phyloP scores from a whole-genome alignment of 2,329 filamentous ascomycete genomes.

The Xylariaceae sp. region DNA sequence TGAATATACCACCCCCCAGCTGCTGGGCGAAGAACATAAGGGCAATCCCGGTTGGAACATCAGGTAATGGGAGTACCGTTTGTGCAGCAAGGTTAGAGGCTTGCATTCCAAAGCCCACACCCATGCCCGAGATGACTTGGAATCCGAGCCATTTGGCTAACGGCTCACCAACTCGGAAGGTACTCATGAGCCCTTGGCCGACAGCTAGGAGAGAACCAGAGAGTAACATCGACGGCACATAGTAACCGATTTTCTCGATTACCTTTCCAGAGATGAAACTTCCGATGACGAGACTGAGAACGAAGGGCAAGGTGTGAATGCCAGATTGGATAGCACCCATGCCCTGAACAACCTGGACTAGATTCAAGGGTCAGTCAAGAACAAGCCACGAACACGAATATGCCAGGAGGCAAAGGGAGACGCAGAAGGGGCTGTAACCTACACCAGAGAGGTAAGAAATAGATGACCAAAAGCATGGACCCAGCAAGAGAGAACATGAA shows the following conservation, averaged over 20 bases:
- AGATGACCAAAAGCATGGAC: conserved; percentile 47
- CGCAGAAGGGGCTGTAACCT: conserved; percentile 9
- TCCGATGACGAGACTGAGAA: conserved; percentile 47
- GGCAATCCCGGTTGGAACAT: conserved; percentile 37
- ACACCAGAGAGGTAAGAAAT: conserved; percentile 48
- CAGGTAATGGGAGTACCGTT: conserved; percentile 32
- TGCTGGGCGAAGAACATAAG: conserved; percentile 40
- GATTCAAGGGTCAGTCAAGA: conserved; percentile 8
- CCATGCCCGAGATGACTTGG: conserved; percentile 52
- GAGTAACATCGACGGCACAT: conserved; percentile 48
- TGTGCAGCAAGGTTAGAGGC: conserved; percentile 45
- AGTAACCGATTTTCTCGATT: conserved; percentile 51
- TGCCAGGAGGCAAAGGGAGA: not conserved
- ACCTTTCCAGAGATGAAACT: conserved; percentile 39
- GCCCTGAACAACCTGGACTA: conserved; percentile 47
- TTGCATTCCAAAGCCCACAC: conserved; percentile 53
- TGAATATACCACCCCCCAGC: conserved; percentile 37
- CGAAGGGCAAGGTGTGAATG: conserved; percentile 48
- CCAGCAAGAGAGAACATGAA: conserved; percentile 25
- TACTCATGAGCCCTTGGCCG: conserved; percentile 51
- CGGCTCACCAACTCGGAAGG: conserved; percentile 38
- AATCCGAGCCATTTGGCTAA: conserved; percentile 51
- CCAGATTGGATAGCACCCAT: conserved; percentile 47
- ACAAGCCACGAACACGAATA: not conserved
- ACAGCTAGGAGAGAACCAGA: conserved; percentile 42